These are phyloP conservation scores for Annona squamosa DNA, from an alignment of 164 flowering plant species.

Conservation along the genomic window DNA sequence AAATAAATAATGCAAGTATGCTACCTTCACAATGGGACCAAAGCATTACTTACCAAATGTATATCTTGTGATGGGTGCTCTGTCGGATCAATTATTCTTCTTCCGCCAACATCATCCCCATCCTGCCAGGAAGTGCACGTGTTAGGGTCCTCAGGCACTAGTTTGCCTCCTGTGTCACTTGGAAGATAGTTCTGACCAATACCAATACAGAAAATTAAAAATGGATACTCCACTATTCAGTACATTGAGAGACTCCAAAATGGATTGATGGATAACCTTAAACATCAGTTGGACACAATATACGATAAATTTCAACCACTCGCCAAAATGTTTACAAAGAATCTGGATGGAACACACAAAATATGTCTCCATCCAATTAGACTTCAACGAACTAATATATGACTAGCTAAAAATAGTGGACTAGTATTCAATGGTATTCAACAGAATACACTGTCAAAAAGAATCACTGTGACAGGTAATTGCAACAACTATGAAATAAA, in stretches of 20 bases:
- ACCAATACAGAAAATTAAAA: neutral
- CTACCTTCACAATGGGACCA: neutral
- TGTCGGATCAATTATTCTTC: slow-evolving; percentile 15
- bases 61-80: slow-evolving; percentile 20
- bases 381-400: neutral
- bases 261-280: neutral
- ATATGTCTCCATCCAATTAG: neutral
- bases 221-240: neutral
- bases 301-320: neutral
- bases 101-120: slow-evolving; percentile 15
- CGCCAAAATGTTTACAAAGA: neutral
- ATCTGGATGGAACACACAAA: neutral
- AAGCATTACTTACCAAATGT: slow-evolving; percentile 24
- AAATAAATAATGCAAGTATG: neutral
- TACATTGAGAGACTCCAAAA: neutral
- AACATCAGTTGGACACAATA: neutral
- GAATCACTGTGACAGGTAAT: too few species aligned
- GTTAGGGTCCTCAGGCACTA: slow-evolving; percentile 31
- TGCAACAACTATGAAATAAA: too few species aligned
- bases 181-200: slow-evolving; percentile 43
- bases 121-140: slow-evolving; percentile 26
- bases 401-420: too few species aligned
- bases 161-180: slow-evolving; percentile 32
- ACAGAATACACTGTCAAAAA: too few species aligned
- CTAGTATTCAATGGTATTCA: too few species aligned